Evolutionary conservation across 2,329 filamentous ascomycete species (phyloP).

Genomic region (Fusarium solani-melongenae): DNA sequence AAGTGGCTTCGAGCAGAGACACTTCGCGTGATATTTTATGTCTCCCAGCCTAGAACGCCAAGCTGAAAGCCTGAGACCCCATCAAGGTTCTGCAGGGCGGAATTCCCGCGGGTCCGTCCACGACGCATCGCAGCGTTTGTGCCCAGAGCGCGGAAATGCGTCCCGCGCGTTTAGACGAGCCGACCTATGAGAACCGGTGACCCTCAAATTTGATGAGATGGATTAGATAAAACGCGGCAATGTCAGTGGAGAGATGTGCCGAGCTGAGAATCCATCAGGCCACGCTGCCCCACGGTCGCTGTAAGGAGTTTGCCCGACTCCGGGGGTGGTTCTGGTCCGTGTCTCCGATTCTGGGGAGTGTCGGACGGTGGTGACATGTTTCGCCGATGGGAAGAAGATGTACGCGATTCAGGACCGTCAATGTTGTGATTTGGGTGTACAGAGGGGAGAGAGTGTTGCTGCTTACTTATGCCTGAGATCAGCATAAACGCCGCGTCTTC

Average conservation of each 20-base stretch:
- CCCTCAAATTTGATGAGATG: conserved; percentile 25
- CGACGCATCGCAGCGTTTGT: background rate
- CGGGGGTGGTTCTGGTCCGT: conserved; percentile 44
- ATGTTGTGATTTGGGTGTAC: background rate
- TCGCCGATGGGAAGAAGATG: background rate
- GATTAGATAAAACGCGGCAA: conserved; percentile 32
- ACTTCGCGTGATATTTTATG: background rate
- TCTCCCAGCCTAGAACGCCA: background rate
- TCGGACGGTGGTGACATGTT: background rate
- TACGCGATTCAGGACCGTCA: background rate
- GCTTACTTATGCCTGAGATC: background rate
- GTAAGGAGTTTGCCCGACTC: background rate
- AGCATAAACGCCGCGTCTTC: background rate
- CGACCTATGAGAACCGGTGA: background rate
- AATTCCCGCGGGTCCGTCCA: conserved; percentile 9
- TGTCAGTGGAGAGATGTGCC: conserved; percentile 11
- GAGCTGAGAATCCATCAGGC: conserved; percentile 15
- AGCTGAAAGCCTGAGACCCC: conserved; percentile 23
- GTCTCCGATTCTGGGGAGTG: background rate
- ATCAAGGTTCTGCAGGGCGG: conserved; percentile 17
- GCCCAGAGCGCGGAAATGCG: conserved; percentile 6
- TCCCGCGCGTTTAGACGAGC: background rate
- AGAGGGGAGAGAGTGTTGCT: background rate
- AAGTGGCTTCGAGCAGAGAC: background rate
- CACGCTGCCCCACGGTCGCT: background rate